Percentiles rank a stretch among this genome's conserved stretches.
These are phyloP conservation scores for Penicillium simplicissimum DNA, from an alignment of 495 filamentous ascomycete genomes.

Conservation along the genomic window DNA sequence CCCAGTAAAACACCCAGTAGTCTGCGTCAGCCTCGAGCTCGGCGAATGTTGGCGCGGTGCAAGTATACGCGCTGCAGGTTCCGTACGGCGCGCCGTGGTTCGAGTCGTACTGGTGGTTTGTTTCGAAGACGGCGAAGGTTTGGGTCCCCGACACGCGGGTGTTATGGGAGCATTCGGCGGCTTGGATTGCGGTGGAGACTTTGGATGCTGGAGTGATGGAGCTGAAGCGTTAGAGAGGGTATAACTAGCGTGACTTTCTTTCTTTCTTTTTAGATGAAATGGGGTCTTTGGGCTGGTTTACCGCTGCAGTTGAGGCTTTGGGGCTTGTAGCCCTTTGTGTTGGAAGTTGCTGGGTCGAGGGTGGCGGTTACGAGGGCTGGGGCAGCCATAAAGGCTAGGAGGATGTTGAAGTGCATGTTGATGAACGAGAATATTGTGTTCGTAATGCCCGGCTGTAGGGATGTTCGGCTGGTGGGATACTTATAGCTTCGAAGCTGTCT, in stretches of 20 bases:
- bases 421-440: too few species aligned
- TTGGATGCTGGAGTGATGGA: slow-evolving; percentile 17
- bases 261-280: background rate
- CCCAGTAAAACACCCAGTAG: slow-evolving; percentile 43
- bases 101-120: slow-evolving; percentile 37
- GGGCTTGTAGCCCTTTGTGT: slow-evolving; percentile 37
- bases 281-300: background rate
- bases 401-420: slow-evolving; percentile 27
- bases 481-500: background rate
- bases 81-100: slow-evolving; percentile 38
- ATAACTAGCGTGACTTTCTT: background rate
- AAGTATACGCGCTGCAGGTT: slow-evolving; percentile 41
- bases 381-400: slow-evolving; percentile 15
- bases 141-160: slow-evolving; percentile 37
- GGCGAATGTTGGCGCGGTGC: slow-evolving; percentile 25
- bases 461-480: background rate
- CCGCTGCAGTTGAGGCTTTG: slow-evolving; percentile 25
- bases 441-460: background rate
- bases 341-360: slow-evolving; percentile 30
- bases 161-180: slow-evolving; percentile 43
- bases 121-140: slow-evolving; percentile 40
- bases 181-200: slow-evolving; percentile 39
- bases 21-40: slow-evolving; percentile 29
- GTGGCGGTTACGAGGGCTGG: slow-evolving; percentile 26
- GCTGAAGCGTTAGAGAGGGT: background rate